A percentile compares a stretch with the other conserved stretches of the same genome.
Conservation (phyloP, 1,284 basidiomycete genomes). For the Cystobasidium pallidum region DNA sequence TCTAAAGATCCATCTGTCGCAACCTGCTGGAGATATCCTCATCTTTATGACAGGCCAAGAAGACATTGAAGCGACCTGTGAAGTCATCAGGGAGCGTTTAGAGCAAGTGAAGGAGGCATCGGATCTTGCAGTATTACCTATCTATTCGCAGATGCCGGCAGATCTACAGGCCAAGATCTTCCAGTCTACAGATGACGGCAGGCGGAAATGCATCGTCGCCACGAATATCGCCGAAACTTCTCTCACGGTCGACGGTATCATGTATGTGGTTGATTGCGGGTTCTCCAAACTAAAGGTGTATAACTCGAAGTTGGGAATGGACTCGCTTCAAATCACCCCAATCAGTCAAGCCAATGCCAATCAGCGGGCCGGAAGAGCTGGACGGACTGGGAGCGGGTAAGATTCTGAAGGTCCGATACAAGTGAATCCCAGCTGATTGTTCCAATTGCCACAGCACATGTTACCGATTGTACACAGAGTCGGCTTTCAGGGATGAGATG, state of each 20-base stretch:
- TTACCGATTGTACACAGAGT: conserved; percentile 96
- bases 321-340: conserved; percentile 96
- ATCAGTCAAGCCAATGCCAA: conserved; percentile 97
- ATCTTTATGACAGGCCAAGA: conserved; percentile 99
- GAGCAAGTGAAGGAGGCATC: conserved; percentile 87
- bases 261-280: conserved; percentile 94
- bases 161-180: conserved; percentile 99
- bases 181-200: conserved; percentile 87
- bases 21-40: conserved; percentile 91
- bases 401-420: conserved; percentile 52
- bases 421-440: neutral
- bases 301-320: conserved; percentile 99
- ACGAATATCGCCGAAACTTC: conserved; percentile 99
- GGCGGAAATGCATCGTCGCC: conserved; percentile 94
- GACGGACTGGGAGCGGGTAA: conserved; percentile 89
- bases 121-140: conserved; percentile 84
- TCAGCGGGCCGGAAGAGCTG: conserved; percentile 93
- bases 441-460: conserved; percentile 70
- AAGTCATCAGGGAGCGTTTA: conserved; percentile 89
- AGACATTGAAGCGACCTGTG: conserved; percentile 94
- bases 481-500: conserved; percentile 92
- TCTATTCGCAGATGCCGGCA: conserved; percentile 99
- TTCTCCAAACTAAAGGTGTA: conserved; percentile 99
- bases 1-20: conserved; percentile 90
- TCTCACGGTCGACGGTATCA: conserved; percentile 94